Base-by-base conservation (phyloP, 257 asterid species). In the Handroanthus guayacan region DNA sequence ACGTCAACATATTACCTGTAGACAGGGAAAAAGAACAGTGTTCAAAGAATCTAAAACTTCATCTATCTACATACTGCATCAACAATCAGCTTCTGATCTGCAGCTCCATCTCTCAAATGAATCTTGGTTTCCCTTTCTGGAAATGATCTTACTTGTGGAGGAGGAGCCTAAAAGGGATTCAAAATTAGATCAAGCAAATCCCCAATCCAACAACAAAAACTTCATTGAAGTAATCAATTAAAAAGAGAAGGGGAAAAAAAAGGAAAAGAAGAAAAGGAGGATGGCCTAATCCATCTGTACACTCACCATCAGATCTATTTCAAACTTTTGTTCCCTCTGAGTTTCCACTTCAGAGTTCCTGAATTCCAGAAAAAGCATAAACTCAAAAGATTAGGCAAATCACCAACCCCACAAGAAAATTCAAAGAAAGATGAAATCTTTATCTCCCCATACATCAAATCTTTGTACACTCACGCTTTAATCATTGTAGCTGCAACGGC, bases 241-340 rank as follows among this genome's bases (percentile, higher is more conserved):
- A 47, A 2, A 5, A 47, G 13, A 47, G 9, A 47, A 4, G n/a
- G n/a, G n/a, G n/a, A n/a, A 39, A 39, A 7, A 1, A 3, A 39
- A 39, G 6, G 6, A 5, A 39, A 39, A 39, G 6, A 39, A 39
- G 44, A 39, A 39, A 39, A 39, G 44, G 44, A 39, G n/a, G n/a
- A n/a, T n/a, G n/a, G n/a, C 44, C 6, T 13, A 51, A 2, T 11
- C 12, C 57, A 51, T 54, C 31, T 31, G n/a, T 1, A 54, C 5
- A 54, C 60, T 54, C 60, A 54, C 60, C 60, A 54, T 54, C 60
- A 54, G 60, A 54, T 54, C 60, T 54, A 54, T 14, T 16, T 54
- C 60, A n/a, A 54, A 14, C 60, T 54, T 54, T 5, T 54, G 60
- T 54, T 54, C 60, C 34, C 60, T 54, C 57, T 51, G 57, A 11